Conservation (phyloP, 345 rosid genomes). For the Kandelia obovata region DNA sequence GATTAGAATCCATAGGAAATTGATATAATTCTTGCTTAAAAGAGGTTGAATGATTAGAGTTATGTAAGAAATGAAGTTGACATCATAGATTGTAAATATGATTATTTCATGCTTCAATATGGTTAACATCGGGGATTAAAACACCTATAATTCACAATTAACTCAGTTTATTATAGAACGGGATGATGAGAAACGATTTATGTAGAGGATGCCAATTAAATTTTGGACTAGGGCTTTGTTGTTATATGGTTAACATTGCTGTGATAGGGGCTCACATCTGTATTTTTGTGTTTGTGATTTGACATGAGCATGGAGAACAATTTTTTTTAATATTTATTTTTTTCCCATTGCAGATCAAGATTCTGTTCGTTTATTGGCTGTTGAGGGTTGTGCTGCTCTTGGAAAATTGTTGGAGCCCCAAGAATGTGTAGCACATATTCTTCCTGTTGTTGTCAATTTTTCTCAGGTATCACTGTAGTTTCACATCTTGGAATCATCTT, state of each 20-base stretch:
- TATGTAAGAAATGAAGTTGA: not conserved
- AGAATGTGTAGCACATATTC: constrained; percentile 81
- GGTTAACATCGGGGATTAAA: too few relatives aligned
- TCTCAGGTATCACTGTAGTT: constrained; percentile 59
- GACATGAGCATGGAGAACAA: not conserved
- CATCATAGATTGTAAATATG: not conserved
- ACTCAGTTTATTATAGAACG: too few relatives aligned
- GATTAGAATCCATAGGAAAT: not conserved
- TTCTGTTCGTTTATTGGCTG: constrained; percentile 92
- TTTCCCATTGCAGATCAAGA: constrained; percentile 66
- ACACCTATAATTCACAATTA: too few relatives aligned
- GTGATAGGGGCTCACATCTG: not conserved
- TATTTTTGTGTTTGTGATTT: not conserved
- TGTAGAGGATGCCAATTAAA: too few relatives aligned
- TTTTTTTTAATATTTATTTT: not conserved
- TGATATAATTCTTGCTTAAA: not conserved
- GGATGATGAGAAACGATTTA: too few relatives aligned
- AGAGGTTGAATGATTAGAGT: not conserved
- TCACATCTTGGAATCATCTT: not conserved
- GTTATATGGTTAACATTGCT: too few relatives aligned
- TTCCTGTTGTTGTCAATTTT: constrained; percentile 88
- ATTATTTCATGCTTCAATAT: too few relatives aligned
- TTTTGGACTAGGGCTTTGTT: too few relatives aligned
- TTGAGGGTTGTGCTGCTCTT: constrained; percentile 96
- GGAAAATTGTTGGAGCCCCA: constrained; percentile 94